phyloP scores from a whole-genome alignment of 2,329 filamentous ascomycete species.

The Cadophora luteo-olivacea region DNA sequence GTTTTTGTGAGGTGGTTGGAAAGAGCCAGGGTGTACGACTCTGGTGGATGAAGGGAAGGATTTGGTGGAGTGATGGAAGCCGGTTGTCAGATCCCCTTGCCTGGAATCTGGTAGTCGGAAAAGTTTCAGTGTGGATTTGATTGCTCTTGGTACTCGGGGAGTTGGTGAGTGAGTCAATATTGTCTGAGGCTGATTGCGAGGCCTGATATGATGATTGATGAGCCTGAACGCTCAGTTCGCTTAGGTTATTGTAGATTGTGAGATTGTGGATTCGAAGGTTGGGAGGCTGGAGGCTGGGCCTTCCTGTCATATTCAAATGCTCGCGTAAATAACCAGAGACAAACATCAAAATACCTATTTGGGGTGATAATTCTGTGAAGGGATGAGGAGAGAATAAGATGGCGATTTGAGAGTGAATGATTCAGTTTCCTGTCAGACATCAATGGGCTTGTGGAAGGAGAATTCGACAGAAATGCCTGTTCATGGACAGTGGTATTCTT shows the following conservation, averaged over 20 bases:
- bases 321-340: too few relatives aligned
- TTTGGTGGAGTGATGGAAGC: background rate
- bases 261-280: background rate
- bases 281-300: background rate
- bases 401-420: too few relatives aligned
- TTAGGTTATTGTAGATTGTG: too few relatives aligned
- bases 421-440: too few relatives aligned
- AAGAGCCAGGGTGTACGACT: background rate
- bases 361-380: background rate
- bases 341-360: too few relatives aligned
- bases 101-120: background rate
- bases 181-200: background rate
- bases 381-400: background rate
- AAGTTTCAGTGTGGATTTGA: background rate
- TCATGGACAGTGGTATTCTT: conserved; percentile 1
- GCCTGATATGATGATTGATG: background rate
- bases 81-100: background rate
- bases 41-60: background rate
- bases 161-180: background rate
- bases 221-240: background rate
- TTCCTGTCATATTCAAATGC: too few relatives aligned
- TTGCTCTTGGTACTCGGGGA: background rate
- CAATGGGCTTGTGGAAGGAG: too few relatives aligned
- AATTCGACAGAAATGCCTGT: background rate
- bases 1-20: background rate